Base-by-base conservation (phyloP, 106 monocot species). In the Allium fistulosum region DNA sequence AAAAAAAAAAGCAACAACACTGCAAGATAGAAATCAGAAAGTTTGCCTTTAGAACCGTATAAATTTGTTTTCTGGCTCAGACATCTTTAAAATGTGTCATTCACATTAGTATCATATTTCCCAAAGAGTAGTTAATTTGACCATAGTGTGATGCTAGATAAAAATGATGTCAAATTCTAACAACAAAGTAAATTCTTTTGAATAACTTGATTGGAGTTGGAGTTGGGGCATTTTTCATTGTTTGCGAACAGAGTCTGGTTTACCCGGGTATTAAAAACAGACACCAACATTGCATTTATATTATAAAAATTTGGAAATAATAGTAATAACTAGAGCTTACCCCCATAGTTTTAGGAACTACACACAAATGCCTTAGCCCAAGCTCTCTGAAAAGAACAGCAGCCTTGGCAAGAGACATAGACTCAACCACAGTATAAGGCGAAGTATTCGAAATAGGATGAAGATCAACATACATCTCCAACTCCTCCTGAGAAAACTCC, bases 381-480 rank as follows among this genome's bases (percentile, higher is more conserved):
- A 90, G 70, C 74, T 80, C 82, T 49, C 85, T 62, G 57, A 90
- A 90, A 56, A 90, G 85, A 26, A 85, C 73, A 9, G 82, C 85
- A 26, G 90, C 82, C 55, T 90, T 90, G 10, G 90, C 85, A 49
- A 90, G 65, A 53, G 85, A 85, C 85, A 90, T 90, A 10, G 82
- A 82, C 63, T 90, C 90, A 48, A 83, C 75, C 10, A 85, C 85
- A 2, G 90, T 85, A 69, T 85, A 90, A 2, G 90, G 90, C 13
- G 90, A 90, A 18, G 80, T 83, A 53, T 90, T 90, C 2, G 85
- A 69, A 13, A 90, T 78, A 5, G 90, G 75, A 53, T 78, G 90
- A 17, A 90, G 62, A 71, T 90, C 90, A 2, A 90, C 90, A 68
- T 77, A 90, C 90, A 90, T 85, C 5, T 90, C 90, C 90, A 85